A percentile compares a stretch with the other conserved stretches of the same genome.
Evolutionary conservation across 1,284 basidiomycete genomes (phyloP).

Genomic region (Exsudoporus floridanus): DNA sequence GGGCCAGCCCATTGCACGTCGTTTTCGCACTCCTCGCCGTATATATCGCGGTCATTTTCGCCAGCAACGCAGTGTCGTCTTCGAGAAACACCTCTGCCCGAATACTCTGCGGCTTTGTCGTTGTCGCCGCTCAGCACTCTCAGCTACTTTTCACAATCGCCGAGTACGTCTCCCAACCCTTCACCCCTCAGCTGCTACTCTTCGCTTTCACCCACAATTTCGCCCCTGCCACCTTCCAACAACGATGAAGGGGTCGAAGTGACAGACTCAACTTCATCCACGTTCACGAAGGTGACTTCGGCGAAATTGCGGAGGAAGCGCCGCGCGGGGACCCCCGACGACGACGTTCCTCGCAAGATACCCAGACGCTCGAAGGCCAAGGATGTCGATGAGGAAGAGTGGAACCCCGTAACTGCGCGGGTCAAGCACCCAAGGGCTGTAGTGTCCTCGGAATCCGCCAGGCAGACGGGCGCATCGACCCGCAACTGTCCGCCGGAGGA

Average conservation of each 20-base stretch:
- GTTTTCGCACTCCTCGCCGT: background rate
- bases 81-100: background rate
- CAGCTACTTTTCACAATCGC: conserved; percentile 19
- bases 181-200: conserved; percentile 1
- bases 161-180: conserved; percentile 1
- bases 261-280: background rate
- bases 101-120: conserved; percentile 4
- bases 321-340: background rate
- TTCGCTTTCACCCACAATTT: conserved; percentile 2
- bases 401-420: conserved; percentile 17
- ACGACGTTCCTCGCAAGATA: conserved; percentile 3
- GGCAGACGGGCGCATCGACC: background rate
- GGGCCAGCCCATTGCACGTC: background rate
- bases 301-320: conserved; percentile 16
- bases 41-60: conserved; percentile 3
- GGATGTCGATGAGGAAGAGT: conserved; percentile 29
- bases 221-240: background rate
- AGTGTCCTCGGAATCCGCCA: background rate
- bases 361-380: conserved; percentile 14
- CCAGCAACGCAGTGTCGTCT: background rate
- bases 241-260: background rate
- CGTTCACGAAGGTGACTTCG: background rate
- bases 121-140: conserved; percentile 23
- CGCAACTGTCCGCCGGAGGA: background rate
- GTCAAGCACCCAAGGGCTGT: conserved; percentile 7